These are phyloP conservation scores for Scheffersomyces titani DNA, from an alignment of 1,139 yeast species.

Conservation along the genomic window DNA sequence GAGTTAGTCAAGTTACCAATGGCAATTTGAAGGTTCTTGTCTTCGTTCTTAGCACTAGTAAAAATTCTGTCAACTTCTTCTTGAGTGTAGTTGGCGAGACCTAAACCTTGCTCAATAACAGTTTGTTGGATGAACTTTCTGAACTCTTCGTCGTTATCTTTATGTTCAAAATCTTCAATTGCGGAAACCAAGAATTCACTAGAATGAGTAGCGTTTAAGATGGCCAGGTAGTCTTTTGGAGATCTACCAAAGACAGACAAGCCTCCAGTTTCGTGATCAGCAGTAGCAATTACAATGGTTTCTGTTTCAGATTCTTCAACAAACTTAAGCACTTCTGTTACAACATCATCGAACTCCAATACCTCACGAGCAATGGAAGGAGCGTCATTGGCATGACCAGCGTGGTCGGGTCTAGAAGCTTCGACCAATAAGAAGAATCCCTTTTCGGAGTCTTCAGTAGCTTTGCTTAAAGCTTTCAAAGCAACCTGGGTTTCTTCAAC, in stretches of 20 bases:
- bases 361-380: constrained; percentile 84
- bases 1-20: constrained; percentile 62
- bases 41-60: constrained; percentile 11
- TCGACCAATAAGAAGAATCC: constrained; percentile 84
- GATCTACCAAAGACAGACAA: constrained; percentile 75
- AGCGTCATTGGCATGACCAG: constrained; percentile 88
- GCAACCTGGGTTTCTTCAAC: constrained; percentile 76
- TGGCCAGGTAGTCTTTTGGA: constrained; percentile 47
- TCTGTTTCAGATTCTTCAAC: constrained; percentile 66
- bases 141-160: constrained; percentile 30
- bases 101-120: constrained; percentile 58
- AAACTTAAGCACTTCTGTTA: constrained; percentile 65
- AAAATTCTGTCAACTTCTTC: constrained; percentile 45
- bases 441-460: constrained; percentile 65
- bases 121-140: constrained; percentile 48
- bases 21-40: constrained; percentile 33
- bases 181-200: constrained; percentile 61
- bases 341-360: constrained; percentile 74
- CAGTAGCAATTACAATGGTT: constrained; percentile 73
- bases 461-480: constrained; percentile 59
- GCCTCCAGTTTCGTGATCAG: constrained; percentile 94
- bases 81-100: constrained; percentile 53
- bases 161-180: constrained; percentile 22
- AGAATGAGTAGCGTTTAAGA: constrained; percentile 66
- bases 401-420: constrained; percentile 90